Evolutionary conservation across 495 filamentous ascomycete genomes (phyloP).

Genomic region (Parathielavia appendiculata): DNA sequence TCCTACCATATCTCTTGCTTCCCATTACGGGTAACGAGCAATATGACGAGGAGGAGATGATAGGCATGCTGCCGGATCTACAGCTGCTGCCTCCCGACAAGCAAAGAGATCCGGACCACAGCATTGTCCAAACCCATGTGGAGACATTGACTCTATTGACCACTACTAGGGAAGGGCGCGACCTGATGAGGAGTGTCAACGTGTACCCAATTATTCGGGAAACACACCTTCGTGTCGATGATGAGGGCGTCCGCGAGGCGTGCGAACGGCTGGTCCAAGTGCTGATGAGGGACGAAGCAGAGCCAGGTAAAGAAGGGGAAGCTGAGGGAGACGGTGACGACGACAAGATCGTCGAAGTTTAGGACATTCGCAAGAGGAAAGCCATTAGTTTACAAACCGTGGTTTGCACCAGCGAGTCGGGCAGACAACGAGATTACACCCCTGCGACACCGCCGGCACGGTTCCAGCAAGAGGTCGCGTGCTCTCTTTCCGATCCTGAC

Average conservation of each 20-base stretch:
- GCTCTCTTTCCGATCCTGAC: slow-evolving; percentile 7
- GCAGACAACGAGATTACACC: neutral
- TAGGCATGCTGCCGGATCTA: slow-evolving; percentile 76
- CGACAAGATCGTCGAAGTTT: slow-evolving; percentile 44
- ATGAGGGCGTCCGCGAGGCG: slow-evolving; percentile 77
- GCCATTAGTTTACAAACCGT: neutral
- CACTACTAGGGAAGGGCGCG: slow-evolving; percentile 68
- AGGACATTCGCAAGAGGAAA: slow-evolving; percentile 4
- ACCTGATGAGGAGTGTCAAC: slow-evolving; percentile 65
- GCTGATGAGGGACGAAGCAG: slow-evolving; percentile 75
- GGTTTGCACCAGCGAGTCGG: neutral
- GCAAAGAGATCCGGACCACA: slow-evolving; percentile 65
- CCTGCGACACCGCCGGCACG: neutral
- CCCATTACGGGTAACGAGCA: slow-evolving; percentile 56
- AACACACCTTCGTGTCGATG: slow-evolving; percentile 68
- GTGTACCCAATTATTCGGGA: slow-evolving; percentile 88
- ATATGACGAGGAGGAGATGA: slow-evolving; percentile 68
- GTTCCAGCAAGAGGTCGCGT: slow-evolving; percentile 10
- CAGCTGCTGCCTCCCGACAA: slow-evolving; percentile 88
- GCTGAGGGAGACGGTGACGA: slow-evolving; percentile 37
- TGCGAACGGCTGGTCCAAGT: slow-evolving; percentile 90
- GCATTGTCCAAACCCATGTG: slow-evolving; percentile 76
- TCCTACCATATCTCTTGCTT: slow-evolving; percentile 81
- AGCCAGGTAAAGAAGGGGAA: slow-evolving; percentile 54
- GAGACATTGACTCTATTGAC: slow-evolving; percentile 82